Base-by-base conservation (phyloP, 176 grass and related monocot species). In the Saccharum spontaneum region DNA sequence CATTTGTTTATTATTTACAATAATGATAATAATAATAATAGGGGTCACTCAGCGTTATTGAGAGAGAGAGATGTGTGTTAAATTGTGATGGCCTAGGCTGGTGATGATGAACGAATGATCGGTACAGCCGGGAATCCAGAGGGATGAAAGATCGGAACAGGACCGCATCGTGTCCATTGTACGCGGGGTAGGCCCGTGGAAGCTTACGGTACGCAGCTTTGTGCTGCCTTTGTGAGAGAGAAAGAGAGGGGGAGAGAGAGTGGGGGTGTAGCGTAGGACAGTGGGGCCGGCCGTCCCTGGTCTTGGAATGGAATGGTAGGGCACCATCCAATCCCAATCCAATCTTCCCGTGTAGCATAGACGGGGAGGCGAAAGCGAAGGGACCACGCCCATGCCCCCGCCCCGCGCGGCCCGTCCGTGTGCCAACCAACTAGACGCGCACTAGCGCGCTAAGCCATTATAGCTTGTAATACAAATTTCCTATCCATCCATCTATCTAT, bases 101-200 rank as follows among this genome's bases (percentile, higher is more conserved):
- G 55, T 65, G 88, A 83, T 83, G 88, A 83, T 87, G 84, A 68
- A 79, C 9, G 88, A 87, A 83, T 83, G 75, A 90, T 90, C 67
- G 80, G 75, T 90, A 83, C 89, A 90, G 68, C 84, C 84, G 89
- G 89, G 48, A 83, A 83, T 87, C 68, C 40, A 87, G 89, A 79
- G 84, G 89, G 88, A 82, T 86, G 70, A 40, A 77, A 64, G 80
- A 83, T 71, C n/a, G 50, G 71, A 78, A 66, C 46, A 79, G 79
- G 80, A 74, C 59, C 75, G 49, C 83, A 71, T 63, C 60, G 10
- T 38, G 45, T 46, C 45, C n/a, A 34, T 41, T 57, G 78, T 77
- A 89, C 87, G 13, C 43, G 4, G 22, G 43, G 79, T 55, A 67
- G 87, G 40, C 43, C 88, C 63, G 16, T 89, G 30, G 87, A 89